These are phyloP conservation scores for Penicillium brasilianum DNA, from an alignment of 2,329 filamentous ascomycete genomes.

Conservation along the genomic window DNA sequence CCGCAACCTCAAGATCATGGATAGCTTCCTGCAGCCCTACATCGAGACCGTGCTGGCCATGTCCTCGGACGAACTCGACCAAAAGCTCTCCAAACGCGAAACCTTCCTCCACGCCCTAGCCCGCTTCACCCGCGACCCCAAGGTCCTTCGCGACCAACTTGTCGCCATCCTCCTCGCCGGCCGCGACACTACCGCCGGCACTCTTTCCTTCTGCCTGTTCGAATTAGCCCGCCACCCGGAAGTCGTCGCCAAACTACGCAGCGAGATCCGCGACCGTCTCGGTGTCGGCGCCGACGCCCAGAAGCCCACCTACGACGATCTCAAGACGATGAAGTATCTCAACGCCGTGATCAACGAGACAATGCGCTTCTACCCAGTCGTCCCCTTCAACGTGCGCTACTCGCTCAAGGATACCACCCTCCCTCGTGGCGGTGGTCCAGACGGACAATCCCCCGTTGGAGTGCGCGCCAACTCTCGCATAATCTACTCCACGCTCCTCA, in stretches of 20 bases:
- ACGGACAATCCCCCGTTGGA: constrained; percentile 52
- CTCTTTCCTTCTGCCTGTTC: constrained; percentile 81
- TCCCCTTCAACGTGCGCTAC: constrained; percentile 78
- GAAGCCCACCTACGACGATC: constrained; percentile 70
- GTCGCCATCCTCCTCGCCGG: constrained; percentile 82
- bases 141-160: constrained; percentile 80
- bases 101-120: constrained; percentile 88
- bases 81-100: constrained; percentile 72
- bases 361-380: constrained; percentile 75
- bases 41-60: constrained; percentile 76
- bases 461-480: constrained; percentile 55
- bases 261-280: constrained; percentile 71
- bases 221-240: constrained; percentile 76
- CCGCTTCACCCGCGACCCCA: constrained; percentile 69
- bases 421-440: constrained; percentile 64
- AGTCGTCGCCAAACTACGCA: constrained; percentile 69
- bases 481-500: constrained; percentile 57
- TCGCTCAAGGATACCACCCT: constrained; percentile 75
- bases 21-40: constrained; percentile 76
- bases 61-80: constrained; percentile 71
- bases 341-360: constrained; percentile 74
- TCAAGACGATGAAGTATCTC: constrained; percentile 88
- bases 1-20: constrained; percentile 68
- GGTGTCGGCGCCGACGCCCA: constrained; percentile 61
- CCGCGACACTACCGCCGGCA: constrained; percentile 80